Evolutionary conservation across 2,329 filamentous ascomycete species (phyloP).

Genomic region (Sporothrix sp.): DNA sequence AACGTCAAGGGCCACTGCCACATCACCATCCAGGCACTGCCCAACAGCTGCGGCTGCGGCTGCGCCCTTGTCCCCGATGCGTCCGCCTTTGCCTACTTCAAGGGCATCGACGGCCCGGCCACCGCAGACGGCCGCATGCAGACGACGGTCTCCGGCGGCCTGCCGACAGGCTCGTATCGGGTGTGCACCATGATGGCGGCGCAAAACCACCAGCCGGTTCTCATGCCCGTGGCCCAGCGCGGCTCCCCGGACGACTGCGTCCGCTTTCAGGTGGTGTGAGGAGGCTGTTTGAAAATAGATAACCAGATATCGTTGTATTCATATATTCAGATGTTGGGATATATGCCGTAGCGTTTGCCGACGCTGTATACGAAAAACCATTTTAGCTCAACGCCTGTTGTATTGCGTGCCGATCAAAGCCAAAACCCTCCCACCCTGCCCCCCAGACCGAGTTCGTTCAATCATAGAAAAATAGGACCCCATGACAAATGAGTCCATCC

Average conservation of each 20-base stretch:
- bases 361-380: neutral
- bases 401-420: neutral
- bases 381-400: neutral
- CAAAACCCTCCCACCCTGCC: neutral
- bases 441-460: too few species aligned
- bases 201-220: slow-evolving; percentile 45
- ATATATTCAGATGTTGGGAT: neutral
- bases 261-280: slow-evolving; percentile 33
- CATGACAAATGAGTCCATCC: too few species aligned
- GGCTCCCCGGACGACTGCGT: slow-evolving; percentile 45
- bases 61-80: slow-evolving; percentile 23
- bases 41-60: slow-evolving; percentile 22
- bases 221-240: slow-evolving; percentile 48
- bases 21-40: slow-evolving; percentile 41
- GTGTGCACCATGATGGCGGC: slow-evolving; percentile 43
- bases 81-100: slow-evolving; percentile 44
- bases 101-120: slow-evolving; percentile 45
- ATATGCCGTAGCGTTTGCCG: neutral
- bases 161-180: slow-evolving; percentile 39
- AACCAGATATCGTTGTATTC: neutral
- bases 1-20: slow-evolving; percentile 37
- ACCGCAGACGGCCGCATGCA: slow-evolving; percentile 35
- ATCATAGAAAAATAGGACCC: too few species aligned
- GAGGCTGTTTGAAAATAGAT: neutral
- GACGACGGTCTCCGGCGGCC: slow-evolving; percentile 35